Conservation (phyloP, 495 filamentous ascomycete species). For the Beverwykella pulmonaria region DNA sequence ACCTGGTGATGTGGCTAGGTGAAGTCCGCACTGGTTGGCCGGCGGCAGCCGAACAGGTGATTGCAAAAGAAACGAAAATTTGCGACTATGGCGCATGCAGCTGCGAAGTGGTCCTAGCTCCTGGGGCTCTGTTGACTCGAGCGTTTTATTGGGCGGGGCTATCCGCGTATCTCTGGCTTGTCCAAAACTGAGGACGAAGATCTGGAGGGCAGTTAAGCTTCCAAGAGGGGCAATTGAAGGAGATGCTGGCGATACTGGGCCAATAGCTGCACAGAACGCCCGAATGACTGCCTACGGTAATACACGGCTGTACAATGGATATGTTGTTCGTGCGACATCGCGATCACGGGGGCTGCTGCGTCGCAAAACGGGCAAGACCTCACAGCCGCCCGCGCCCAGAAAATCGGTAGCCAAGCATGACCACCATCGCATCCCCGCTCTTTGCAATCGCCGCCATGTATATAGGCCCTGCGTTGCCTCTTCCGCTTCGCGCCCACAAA, state of each 20-base stretch:
- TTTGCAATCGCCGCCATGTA: slow-evolving; percentile 24
- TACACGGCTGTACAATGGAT: not conserved
- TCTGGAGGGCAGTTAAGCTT: not conserved
- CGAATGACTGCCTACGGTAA: not conserved
- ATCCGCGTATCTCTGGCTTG: not conserved
- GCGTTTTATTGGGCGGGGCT: slow-evolving; percentile 8
- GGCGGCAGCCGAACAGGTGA: slow-evolving; percentile 23
- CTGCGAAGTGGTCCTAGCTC: slow-evolving; percentile 23
- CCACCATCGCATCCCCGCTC: slow-evolving; percentile 16
- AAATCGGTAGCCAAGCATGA: slow-evolving; percentile 17
- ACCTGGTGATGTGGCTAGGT: not conserved
- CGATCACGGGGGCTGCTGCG: slow-evolving; percentile 4
- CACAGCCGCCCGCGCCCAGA: not conserved
- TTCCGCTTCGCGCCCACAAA: not conserved
- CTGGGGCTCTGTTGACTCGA: slow-evolving; percentile 15
- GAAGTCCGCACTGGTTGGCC: not conserved
- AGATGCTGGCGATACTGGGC: not conserved
- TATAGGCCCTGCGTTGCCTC: slow-evolving; percentile 12
- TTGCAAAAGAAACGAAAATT: slow-evolving; percentile 30
- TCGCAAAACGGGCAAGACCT: not conserved
- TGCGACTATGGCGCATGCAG: not conserved
- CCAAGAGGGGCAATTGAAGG: not conserved
- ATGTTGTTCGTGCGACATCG: not conserved
- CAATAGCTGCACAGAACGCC: not conserved
- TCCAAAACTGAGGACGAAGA: not conserved